These are phyloP conservation scores for Gyrodon lividus DNA, from an alignment of 768 basidiomycete species.

Conservation along the genomic window DNA sequence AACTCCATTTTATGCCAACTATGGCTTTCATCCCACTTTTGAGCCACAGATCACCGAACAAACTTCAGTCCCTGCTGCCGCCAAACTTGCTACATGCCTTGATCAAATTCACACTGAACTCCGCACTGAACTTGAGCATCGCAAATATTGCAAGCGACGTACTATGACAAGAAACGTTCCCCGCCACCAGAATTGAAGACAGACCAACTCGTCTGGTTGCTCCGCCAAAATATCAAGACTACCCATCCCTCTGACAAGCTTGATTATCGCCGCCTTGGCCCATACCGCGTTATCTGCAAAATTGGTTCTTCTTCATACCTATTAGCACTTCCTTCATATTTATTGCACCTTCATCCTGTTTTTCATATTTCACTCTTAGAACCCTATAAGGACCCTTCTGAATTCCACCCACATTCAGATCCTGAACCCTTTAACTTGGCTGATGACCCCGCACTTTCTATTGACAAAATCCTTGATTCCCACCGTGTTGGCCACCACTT, in stretches of 20 bases:
- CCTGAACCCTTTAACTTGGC: neutral
- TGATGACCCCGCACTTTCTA: neutral
- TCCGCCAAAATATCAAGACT: constrained; percentile 39
- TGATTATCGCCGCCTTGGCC: constrained; percentile 32
- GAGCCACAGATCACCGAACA: constrained; percentile 27
- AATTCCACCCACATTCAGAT: constrained; percentile 30
- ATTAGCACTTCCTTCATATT: constrained; percentile 31
- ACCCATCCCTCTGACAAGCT: constrained; percentile 42
- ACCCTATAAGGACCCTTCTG: constrained; percentile 33
- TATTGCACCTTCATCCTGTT: constrained; percentile 38
- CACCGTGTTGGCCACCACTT: constrained; percentile 2
- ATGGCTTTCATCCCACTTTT: constrained; percentile 34
- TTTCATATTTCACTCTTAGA: constrained; percentile 40
- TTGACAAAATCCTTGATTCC: constrained; percentile 3
- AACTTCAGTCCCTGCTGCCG: constrained; percentile 32
- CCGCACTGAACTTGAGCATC: constrained; percentile 30
- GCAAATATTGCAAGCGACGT: constrained; percentile 26
- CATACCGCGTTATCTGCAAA: constrained; percentile 15
- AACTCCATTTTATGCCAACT: constrained; percentile 39
- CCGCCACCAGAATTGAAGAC: constrained; percentile 30
- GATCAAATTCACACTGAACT: constrained; percentile 7
- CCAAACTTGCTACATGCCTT: constrained; percentile 29
- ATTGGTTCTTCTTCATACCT: constrained; percentile 23
- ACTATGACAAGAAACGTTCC: constrained; percentile 27
- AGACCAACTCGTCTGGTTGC: constrained; percentile 39